Conservation (phyloP, 129 eudicot genomes). For the Glebionis coronaria region DNA sequence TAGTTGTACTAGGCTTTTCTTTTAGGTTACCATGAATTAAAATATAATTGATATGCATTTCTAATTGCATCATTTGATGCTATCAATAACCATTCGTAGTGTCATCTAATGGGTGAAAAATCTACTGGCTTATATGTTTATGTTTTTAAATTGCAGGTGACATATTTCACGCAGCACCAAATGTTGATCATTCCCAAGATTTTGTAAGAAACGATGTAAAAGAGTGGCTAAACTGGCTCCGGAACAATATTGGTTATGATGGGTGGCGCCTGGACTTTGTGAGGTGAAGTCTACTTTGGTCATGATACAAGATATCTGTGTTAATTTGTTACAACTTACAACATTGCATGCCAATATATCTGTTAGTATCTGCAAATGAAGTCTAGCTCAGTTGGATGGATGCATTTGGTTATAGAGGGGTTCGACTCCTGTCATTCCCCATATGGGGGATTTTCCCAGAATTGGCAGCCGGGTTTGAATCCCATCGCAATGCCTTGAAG, state of each 20-base stretch:
- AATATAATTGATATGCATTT: background rate
- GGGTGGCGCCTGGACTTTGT: constrained; percentile 87
- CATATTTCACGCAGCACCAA: constrained; percentile 81
- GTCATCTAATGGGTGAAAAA: background rate
- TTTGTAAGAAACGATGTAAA: constrained; percentile 55
- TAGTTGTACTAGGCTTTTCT: constrained; percentile 8
- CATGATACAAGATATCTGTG: too few species aligned
- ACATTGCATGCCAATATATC: too few species aligned
- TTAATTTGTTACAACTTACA: too few species aligned
- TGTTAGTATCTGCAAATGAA: too few species aligned
- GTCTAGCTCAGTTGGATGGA: too few species aligned
- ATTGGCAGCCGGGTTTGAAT: too few species aligned
- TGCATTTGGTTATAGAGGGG: too few species aligned
- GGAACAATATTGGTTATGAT: constrained; percentile 58
- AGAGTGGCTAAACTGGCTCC: constrained; percentile 65
- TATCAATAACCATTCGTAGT: constrained; percentile 3
- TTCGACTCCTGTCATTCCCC: too few species aligned
- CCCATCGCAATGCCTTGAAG: too few species aligned
- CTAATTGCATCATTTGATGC: too few species aligned
- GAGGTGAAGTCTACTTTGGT: constrained; percentile 37
- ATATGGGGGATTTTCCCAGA: too few species aligned
- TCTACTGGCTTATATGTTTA: constrained; percentile 17
- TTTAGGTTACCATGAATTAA: background rate
- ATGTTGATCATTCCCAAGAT: constrained; percentile 69
- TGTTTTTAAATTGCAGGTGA: constrained; percentile 45